Base-by-base conservation (phyloP, 495 filamentous ascomycete species). In the Penicillium mononematosum region DNA sequence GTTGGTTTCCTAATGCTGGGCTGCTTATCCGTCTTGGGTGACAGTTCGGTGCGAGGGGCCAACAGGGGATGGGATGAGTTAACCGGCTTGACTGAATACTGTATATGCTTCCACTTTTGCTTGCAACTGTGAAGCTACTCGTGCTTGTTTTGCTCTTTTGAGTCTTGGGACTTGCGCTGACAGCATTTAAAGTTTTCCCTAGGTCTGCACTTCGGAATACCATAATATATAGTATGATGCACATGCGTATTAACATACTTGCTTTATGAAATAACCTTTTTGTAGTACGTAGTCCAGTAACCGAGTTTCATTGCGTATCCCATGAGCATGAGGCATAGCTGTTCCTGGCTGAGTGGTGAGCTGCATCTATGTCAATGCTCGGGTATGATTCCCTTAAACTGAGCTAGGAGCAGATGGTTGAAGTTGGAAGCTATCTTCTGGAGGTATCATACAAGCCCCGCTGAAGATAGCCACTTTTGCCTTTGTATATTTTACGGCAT, bases 51-150 rank as follows among this genome's bases (percentile, higher is more conserved):
- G 71, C 62, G 68, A 48, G 68, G 58, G 64, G 73, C 69, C 78
- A 78, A 76, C 72, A 75, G 79, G 68, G 71, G 77, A 77, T 71
- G 77, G 77, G 76, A 77, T 86, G 84, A 83, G 75, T 86, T 83
- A 79, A 63, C 64, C 75, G 83, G 85, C 83, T 86, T 83, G 72
- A 71, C 84, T 86, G 84, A 87, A 70, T 67, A 62, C 24, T 32
- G 51, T 52, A 45, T 53, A 59, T 63, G 38, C 32, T 51, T 39
- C 41, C 63, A 25, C 52, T 58, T 59, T 46, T 55, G 50, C 50
- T 55, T 36, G 42, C 41, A 49, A 45, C 45, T 20, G 32, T 39
- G 56, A 39, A 41, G 22, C 38, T 60, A 12, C 19, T 46, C 38
- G 24, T 58, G 38, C 44, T 38, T 48, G 27, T 50, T 45, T 27